Conservation (phyloP, 1,284 basidiomycete species). For the Sutorius eximius region DNA sequence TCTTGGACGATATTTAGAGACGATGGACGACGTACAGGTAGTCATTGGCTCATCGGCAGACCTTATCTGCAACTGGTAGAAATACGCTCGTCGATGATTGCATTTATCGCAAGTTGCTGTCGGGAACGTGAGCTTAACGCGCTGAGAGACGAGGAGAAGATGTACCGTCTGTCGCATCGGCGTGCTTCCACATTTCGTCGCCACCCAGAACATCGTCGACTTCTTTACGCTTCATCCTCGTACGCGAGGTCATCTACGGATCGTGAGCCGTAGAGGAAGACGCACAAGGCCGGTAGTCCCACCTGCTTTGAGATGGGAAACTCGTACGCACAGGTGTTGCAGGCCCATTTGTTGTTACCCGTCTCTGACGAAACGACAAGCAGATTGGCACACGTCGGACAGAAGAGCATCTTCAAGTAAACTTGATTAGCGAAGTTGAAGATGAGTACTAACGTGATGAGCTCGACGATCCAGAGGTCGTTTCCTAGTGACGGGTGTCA, state of each 20-base stretch:
- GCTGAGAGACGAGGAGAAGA: conserved; percentile 6
- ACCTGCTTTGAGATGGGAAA: conserved; percentile 87
- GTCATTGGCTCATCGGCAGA: conserved; percentile 98
- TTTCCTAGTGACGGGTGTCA: not conserved
- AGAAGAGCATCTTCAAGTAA: conserved; percentile 76
- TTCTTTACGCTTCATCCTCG: conserved; percentile 79
- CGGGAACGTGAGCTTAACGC: not conserved
- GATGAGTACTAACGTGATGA: not conserved
- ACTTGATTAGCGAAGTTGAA: not conserved
- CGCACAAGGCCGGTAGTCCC: not conserved
- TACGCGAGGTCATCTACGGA: conserved; percentile 82
- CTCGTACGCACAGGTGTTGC: conserved; percentile 93
- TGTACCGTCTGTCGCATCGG: conserved; percentile 83
- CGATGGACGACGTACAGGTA: conserved; percentile 67
- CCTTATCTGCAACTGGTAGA: conserved; percentile 94
- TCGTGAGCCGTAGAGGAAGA: not conserved
- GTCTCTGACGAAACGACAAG: conserved; percentile 79
- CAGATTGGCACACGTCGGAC: conserved; percentile 92
- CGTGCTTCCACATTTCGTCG: conserved; percentile 93
- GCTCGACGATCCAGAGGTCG: not conserved
- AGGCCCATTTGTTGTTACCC: conserved; percentile 88
- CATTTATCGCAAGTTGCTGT: conserved; percentile 88
- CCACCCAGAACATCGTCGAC: conserved; percentile 95
- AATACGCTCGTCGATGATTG: conserved; percentile 84
- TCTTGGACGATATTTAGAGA: conserved; percentile 4